Base-by-base conservation (phyloP, 1,139 yeast species). In the Yamadazyma blattariae region DNA sequence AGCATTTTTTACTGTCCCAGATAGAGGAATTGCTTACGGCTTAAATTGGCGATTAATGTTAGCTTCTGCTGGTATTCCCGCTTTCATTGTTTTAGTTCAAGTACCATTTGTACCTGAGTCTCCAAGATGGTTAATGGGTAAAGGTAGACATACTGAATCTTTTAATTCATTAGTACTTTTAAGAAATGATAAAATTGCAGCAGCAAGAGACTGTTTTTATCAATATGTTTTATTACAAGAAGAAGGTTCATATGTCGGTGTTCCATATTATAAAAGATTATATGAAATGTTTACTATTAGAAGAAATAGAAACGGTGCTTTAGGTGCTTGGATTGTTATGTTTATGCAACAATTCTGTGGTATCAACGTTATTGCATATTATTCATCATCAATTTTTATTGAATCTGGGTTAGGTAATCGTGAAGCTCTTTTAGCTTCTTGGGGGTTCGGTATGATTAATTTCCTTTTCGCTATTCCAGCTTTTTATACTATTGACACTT, bases 301-400 rank as follows among this genome's bases (percentile, higher is more conserved):
- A 58, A 77, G 96, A 67, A 85, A 86, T 62, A 75, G 96, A 61
- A 82, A 88, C 52, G 95, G 94, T 37, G 79, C 88, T 7, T 51
- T 82, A 40, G 95, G 88, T 34, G 79, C 95, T 2, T 83, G 83
- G 74, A 72, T 86, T 44, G 86, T 81, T 44, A 88, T 88, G 81
- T 84, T 87, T 55, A 83, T 84, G 88, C 96, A 88, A 66, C 96
- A 88, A 58, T 84, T 88, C 67, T 87, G 96, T 63, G 96, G 96
- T 52, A 81, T 88, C 55, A 88, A 88, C 52, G 94, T 86, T 34
- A 86, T 88, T 60, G 94, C 95, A 15, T 82, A 83, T 60, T 84
- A 83, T 56, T 79, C 88, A 0, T 79, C 89, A 1, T 71, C 85
- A 10, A 86, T 87, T 44, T 88, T 87, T 60, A 61, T 74, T 31